Base-by-base conservation (phyloP, 306 rosid species). In the Cucurbita maxima region DNA sequence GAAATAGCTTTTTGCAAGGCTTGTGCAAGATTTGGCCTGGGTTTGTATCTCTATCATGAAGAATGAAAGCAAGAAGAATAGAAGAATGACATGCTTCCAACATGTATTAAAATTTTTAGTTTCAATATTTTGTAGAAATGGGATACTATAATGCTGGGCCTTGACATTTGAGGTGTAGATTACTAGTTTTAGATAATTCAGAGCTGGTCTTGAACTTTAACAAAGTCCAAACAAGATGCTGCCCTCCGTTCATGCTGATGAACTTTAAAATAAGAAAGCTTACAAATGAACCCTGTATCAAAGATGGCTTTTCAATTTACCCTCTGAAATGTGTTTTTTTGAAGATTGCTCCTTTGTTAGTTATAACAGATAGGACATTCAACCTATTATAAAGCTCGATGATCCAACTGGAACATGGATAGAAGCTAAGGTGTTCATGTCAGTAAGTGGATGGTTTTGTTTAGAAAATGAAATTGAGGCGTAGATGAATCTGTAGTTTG, bases 1-100 rank as follows among this genome's bases (percentile, higher is more conserved):
- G 96, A 94, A 79, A 83, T 89, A 44, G 99, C 99, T 71, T 94
- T 94, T 76, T 91, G 97, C 87, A 91, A 84, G 73, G 97, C 99
- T 57, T 94, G 99, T 72, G 97, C 99, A 43, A 91, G 99, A 71
- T 91, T 94, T 81, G 99, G 99, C 77, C 99, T 94, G 6, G 99
- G 99, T 76, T 81, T 94, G 85, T 91, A 94, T 61, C 85, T 94
- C 83, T 91, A 87, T 71, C 99, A 94, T 71, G 90, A 89, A 80
- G 96, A 86, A 53, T 86, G 82, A 81, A 68, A 56, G 75, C 74
- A 43, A 45, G 77, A 57, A 68, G 37, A 43, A 19, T 43, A 25
- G 41, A 47, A 20, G 9, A 15, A 50, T 8, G 58, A 1, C 10
- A 50, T 25, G 44, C 43, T 22, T 25, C 74, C 43, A 4, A 70